phyloP scores from a whole-genome alignment of 2,329 filamentous ascomycete species.

The Alternaria atra region DNA sequence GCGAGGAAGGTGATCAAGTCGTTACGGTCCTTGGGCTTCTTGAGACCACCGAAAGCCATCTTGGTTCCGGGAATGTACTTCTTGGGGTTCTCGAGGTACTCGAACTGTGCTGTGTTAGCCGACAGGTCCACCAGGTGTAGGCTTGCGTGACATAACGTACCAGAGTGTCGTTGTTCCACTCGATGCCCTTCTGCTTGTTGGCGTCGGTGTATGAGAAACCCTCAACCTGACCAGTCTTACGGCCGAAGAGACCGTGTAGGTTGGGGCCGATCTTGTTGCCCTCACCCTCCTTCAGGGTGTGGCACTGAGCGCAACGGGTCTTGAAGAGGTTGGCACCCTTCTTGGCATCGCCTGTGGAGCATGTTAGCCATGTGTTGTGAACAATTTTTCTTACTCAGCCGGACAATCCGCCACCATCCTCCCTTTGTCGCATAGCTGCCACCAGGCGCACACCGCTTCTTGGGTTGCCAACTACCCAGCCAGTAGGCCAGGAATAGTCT shows the following conservation, averaged over 20 bases:
- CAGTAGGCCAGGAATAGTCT: constrained; percentile 4
- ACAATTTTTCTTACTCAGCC: constrained; percentile 15
- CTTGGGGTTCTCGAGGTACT: constrained; percentile 99
- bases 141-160: constrained; percentile 60
- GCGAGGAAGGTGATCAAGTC: constrained; percentile 91
- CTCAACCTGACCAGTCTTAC: constrained; percentile 88
- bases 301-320: constrained; percentile 98
- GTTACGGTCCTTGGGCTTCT: constrained; percentile 99
- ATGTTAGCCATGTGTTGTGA: constrained; percentile 32
- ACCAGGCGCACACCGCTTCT: constrained; percentile 23
- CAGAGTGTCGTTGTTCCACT: constrained; percentile 86
- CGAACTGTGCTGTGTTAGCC: constrained; percentile 68
- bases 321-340: constrained; percentile 99
- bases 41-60: constrained; percentile 99
- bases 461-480: constrained; percentile 10
- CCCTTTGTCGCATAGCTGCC: constrained; percentile 40
- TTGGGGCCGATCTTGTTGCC: constrained; percentile 98
- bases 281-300: constrained; percentile 89
- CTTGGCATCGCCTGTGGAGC: constrained; percentile 78
- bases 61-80: constrained; percentile 99
- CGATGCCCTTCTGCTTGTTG: constrained; percentile 97
- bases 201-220: constrained; percentile 98
- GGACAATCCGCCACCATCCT: constrained; percentile 24
- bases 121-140: not conserved
- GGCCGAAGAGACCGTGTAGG: constrained; percentile 96